Base-by-base conservation (phyloP, 2,329 filamentous ascomycete species). In the Aspergillus sp. region DNA sequence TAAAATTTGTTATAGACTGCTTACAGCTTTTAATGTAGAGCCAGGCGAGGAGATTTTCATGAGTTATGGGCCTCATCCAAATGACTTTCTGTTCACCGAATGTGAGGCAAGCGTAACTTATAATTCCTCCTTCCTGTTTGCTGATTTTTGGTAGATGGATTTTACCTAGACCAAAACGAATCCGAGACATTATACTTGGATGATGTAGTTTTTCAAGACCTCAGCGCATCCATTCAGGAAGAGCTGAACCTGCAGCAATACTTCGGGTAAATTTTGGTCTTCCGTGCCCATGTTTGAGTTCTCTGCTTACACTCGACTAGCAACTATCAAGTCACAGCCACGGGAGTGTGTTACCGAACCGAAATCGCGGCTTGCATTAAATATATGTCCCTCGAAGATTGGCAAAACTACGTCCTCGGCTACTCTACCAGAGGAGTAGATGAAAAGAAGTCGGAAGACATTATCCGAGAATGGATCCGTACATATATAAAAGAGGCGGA, bases 51-150 rank as follows among this genome's bases (percentile, higher is more conserved):
- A 79, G 55, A 69, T 79, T 20, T 78, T 70, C 55, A 75, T 78
- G 65, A 77, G 73, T 22, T 79, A 79, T 45, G 77, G 77, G 5
- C 66, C 69, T 52, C 77, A 79, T 64, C 68, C 74, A 1, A 78
- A 75, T 59, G 77, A 79, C 60, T 73, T 77, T 42, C 71, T 79
- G 11, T 63, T 77, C 30, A 66, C 71, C 27, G 77, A 79, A 68
- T 79, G 77, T 78, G 61, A 66, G 73, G 42, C 15, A 27, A 53
- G 30, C 41, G 17, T 30, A n/a, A 11, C 19, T 15, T 34, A 15
- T n/a, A 6, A 33, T 15, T 3, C 19, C 34, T 57, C 13, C 24
- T 19, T 19, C 9, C 20, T 47, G n/a, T n/a, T n/a, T 34, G 48
- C 47, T 59, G 39, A 58, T 17, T 13, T 13, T 22, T 5, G 19